These are phyloP conservation scores for Rhodotorula sp. DNA, from an alignment of 1,284 basidiomycete species.

Conservation along the genomic window DNA sequence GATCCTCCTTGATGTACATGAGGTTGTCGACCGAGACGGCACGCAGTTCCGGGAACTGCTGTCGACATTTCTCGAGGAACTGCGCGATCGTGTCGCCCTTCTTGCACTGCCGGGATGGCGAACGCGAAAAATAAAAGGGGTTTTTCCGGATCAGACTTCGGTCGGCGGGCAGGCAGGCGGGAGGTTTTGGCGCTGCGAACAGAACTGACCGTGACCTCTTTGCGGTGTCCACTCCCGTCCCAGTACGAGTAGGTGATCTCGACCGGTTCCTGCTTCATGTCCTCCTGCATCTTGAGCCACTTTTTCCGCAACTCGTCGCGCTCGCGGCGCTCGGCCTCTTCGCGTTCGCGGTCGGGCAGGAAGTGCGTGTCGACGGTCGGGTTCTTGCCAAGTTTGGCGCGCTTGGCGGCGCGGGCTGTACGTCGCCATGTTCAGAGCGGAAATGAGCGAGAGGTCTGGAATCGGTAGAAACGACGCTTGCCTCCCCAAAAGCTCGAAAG, in stretches of 20 bases:
- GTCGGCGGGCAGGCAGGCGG: conserved; percentile 16
- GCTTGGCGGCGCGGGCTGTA: conserved; percentile 55
- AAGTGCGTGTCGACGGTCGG: conserved; percentile 97
- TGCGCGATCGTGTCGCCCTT: conserved; percentile 90
- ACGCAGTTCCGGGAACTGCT: conserved; percentile 87
- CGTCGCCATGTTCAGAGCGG: background rate
- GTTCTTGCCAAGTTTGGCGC: conserved; percentile 83
- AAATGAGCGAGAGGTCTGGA: background rate
- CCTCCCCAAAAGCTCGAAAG: no score
- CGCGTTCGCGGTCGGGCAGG: conserved; percentile 91
- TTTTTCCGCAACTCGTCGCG: conserved; percentile 84
- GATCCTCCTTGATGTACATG: conserved; percentile 92
- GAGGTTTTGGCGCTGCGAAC: background rate
- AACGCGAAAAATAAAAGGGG: background rate
- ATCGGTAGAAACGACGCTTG: background rate
- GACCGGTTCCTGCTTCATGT: conserved; percentile 81
- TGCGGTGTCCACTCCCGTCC: conserved; percentile 96
- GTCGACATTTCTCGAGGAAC: conserved; percentile 89
- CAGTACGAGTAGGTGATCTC: conserved; percentile 95
- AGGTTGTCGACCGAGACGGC: conserved; percentile 89
- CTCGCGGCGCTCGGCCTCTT: conserved; percentile 82
- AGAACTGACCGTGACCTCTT: conserved; percentile 74
- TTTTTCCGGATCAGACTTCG: background rate
- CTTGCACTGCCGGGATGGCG: conserved; percentile 69
- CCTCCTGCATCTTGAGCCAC: conserved; percentile 86